phyloP scores from a whole-genome alignment of 257 asterid species.

The Solanum piurae region DNA sequence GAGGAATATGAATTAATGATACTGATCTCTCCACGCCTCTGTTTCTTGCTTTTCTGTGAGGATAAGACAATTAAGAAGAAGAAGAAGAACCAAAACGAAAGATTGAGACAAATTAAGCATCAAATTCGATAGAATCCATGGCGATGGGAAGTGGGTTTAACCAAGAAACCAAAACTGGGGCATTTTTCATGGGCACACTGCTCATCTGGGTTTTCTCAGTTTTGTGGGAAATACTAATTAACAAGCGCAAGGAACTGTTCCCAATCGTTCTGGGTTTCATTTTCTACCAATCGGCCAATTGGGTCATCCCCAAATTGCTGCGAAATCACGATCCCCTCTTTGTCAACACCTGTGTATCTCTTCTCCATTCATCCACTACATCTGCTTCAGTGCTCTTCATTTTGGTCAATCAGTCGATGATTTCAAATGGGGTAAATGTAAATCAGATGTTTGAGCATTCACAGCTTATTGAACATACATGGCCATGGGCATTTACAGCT shows the following conservation, averaged over 20 bases:
- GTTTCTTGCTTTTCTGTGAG: neutral
- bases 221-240: slow-evolving; percentile 55
- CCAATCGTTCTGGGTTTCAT: slow-evolving; percentile 49
- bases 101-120: neutral
- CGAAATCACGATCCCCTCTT: slow-evolving; percentile 60
- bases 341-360: slow-evolving; percentile 87
- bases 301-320: slow-evolving; percentile 35
- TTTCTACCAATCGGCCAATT: slow-evolving; percentile 58
- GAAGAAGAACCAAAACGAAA: neutral
- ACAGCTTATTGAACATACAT: slow-evolving; percentile 51
- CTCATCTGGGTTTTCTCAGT: slow-evolving; percentile 77
- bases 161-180: neutral
- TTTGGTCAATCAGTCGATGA: slow-evolving; percentile 40
- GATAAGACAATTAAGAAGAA: too few relatives aligned
- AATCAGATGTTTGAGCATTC: slow-evolving; percentile 64
- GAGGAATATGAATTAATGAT: neutral
- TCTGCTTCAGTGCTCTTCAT: slow-evolving; percentile 54
- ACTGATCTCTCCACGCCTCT: neutral
- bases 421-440: slow-evolving; percentile 13
- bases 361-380: slow-evolving; percentile 68
- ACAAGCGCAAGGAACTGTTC: slow-evolving; percentile 47
- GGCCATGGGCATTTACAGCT: slow-evolving; percentile 73
- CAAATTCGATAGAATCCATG: neutral
- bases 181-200: slow-evolving; percentile 64
- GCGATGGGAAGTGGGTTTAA: slow-evolving; percentile 13